Evolutionary conservation across 331 rosid genomes (phyloP).

Genomic region (Saraca asoca): DNA sequence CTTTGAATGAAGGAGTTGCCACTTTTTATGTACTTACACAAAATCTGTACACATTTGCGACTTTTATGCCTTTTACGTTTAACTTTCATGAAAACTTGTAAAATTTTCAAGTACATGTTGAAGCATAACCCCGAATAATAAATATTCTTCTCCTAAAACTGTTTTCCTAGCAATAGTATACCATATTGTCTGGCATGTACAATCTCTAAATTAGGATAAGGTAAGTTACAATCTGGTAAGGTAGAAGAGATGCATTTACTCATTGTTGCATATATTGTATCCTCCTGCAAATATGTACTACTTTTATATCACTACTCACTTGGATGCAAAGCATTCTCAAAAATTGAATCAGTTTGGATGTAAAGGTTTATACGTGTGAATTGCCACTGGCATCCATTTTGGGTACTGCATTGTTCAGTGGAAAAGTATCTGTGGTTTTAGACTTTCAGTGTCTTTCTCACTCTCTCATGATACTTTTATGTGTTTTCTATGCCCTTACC

Average conservation of each 20-base stretch:
- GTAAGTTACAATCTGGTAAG: conserved; percentile 1
- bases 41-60: no score
- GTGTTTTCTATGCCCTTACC: conserved; percentile 13
- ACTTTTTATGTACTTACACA: no score
- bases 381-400: background rate
- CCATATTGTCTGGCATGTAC: background rate
- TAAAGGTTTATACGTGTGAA: background rate
- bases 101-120: no score
- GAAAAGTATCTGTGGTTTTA: background rate
- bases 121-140: no score
- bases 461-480: background rate
- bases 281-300: background rate
- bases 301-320: no score
- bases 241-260: conserved; percentile 6
- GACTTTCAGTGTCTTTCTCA: background rate
- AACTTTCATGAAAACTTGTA: no score
- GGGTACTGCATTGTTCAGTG: conserved; percentile 2
- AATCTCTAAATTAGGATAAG: conserved; percentile 15
- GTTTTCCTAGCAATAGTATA: background rate
- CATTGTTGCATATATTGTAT: background rate
- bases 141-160: background rate
- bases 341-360: conserved; percentile 8
- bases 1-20: no score
- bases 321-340: background rate
- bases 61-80: background rate